Conservation (phyloP, 1,284 basidiomycete species). For the Apiotrichum mycotoxinovorans region DNA sequence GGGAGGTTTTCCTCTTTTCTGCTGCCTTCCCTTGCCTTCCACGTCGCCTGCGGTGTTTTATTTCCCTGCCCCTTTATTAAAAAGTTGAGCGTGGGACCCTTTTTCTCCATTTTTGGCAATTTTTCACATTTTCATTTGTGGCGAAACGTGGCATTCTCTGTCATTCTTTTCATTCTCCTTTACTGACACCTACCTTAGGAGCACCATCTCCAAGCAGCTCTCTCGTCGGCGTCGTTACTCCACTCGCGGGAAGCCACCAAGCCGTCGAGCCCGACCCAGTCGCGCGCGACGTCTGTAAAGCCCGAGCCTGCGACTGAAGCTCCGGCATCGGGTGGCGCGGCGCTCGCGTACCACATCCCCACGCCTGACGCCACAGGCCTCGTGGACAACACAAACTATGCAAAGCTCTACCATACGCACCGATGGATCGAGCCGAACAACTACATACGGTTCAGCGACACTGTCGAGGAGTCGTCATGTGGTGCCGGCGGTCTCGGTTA, state of each 20-base stretch:
- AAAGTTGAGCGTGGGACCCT: too few relatives aligned
- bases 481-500: slow-evolving; percentile 57
- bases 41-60: too few relatives aligned
- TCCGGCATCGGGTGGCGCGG: slow-evolving; percentile 19
- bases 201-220: slow-evolving; percentile 77
- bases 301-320: slow-evolving; percentile 16
- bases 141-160: slow-evolving; percentile 1
- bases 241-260: slow-evolving; percentile 40
- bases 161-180: slow-evolving; percentile 14
- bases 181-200: slow-evolving; percentile 67
- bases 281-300: slow-evolving; percentile 21
- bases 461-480: slow-evolving; percentile 68
- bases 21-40: too few relatives aligned
- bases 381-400: slow-evolving; percentile 60
- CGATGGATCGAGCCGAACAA: slow-evolving; percentile 72
- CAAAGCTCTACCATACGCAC: slow-evolving; percentile 66
- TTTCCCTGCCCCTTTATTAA: too few relatives aligned
- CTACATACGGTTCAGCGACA: slow-evolving; percentile 81
- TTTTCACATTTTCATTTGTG: slow-evolving; percentile 12
- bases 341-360: slow-evolving; percentile 72
- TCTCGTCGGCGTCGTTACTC: slow-evolving; percentile 46
- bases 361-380: slow-evolving; percentile 84
- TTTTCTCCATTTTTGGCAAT: slow-evolving; percentile 12
- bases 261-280: slow-evolving; percentile 24
- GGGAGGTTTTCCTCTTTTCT: too few relatives aligned